phyloP scores from a whole-genome alignment of 2,329 filamentous ascomycete species.

The Ciborinia camelliae region DNA sequence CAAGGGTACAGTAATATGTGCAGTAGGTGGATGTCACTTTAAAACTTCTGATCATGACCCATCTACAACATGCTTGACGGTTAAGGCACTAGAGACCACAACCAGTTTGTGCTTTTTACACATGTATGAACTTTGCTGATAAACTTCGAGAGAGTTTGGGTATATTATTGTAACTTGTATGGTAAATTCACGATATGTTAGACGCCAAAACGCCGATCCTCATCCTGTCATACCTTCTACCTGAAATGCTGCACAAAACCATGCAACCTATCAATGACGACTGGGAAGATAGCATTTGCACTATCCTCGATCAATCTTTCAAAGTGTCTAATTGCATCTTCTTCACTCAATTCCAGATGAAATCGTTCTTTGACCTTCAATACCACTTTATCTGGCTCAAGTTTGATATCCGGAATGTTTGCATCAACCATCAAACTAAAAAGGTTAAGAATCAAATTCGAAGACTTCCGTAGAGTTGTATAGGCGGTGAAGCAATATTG shows the following conservation, averaged over 20 bases:
- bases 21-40: background rate
- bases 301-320: slow-evolving; percentile 89
- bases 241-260: slow-evolving; percentile 89
- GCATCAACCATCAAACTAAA: slow-evolving; percentile 98
- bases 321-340: slow-evolving; percentile 85
- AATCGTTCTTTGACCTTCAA: slow-evolving; percentile 94
- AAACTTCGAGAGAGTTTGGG: background rate
- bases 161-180: background rate
- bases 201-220: background rate
- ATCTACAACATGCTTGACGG: background rate
- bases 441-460: slow-evolving; percentile 87
- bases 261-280: slow-evolving; percentile 92
- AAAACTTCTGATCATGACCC: background rate
- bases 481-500: slow-evolving; percentile 96
- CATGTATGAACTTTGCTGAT: background rate
- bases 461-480: slow-evolving; percentile 82
- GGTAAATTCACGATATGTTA: background rate
- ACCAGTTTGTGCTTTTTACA: background rate
- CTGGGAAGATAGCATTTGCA: slow-evolving; percentile 82
- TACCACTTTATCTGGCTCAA: slow-evolving; percentile 91
- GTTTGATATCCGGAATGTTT: slow-evolving; percentile 90
- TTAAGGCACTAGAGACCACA: background rate
- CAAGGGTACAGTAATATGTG: background rate
- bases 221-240: slow-evolving; percentile 45
- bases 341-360: slow-evolving; percentile 84